Base-by-base conservation (phyloP, 2,329 filamentous ascomycete species). In the Arthroderma sp. region DNA sequence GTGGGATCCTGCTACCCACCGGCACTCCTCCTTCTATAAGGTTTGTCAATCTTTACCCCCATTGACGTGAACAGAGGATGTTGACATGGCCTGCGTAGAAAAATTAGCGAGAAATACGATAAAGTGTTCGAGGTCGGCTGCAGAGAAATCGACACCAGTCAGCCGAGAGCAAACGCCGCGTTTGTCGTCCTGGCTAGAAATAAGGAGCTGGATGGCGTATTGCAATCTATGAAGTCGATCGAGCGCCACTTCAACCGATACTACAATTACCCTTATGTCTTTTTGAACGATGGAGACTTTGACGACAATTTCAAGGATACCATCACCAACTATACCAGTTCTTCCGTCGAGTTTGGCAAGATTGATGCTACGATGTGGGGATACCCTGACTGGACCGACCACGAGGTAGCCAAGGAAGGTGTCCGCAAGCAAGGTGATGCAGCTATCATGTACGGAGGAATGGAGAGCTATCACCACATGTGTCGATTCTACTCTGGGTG, bases 391-490 rank as follows among this genome's bases (percentile, higher is more conserved):
- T 98, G 93, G 93, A 87, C 93, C 55, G 91, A 98, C 69, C 82
- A 84, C 64, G 91, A 93, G 70, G 88, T 96, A 56, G 91, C 91
- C 63, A 90, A 91, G 74, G 93, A 98, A 73, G 91, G 91, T 60
- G 95, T 98, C 67, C 84, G 88, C 56, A 95, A 96, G 76, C 93
- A 98, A 73, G 93, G 93, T 63, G 93, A 98, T 72, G 85, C 85
- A 54, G 93, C 93, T 51, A 95, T 98, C 77, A 98, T 98, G 93
- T 98, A 97, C 70, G 93, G 93, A 71, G 93, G 93, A 51, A 86
- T 98, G 79, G 93, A 97, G 73, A 96, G 91, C 74, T 98, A 98
- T 70, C 93, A 98, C 68, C 86, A 94, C 74, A 98, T 98, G 93
- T 98, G 93, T 71, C 84, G 93, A 65, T 98, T 98, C 78, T 98